Base-by-base conservation (phyloP, 2,329 filamentous ascomycete genomes). In the Fulvia fulva region DNA sequence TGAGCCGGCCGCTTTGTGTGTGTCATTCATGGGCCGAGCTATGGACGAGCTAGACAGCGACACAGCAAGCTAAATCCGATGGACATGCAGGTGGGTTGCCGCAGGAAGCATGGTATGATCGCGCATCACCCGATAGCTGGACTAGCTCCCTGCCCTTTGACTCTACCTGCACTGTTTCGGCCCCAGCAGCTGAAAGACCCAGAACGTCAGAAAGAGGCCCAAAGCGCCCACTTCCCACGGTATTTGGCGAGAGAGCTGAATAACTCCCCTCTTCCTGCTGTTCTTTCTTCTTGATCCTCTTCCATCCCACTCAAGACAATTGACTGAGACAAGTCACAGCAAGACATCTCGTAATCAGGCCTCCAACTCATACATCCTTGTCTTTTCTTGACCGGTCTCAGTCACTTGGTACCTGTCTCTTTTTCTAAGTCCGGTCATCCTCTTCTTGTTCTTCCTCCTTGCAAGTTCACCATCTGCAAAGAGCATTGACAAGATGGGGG, bases 401-500 rank as follows among this genome's bases (percentile, higher is more conserved):
- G 22, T 28, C 47, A 50, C 23, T 26, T n/a, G 47, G 23, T 50
- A 21, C 25, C 44, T 47, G 8, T 47, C 1, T 2, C 19, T 3
- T n/a, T 41, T 41, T n/a, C 37, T 41, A n/a, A 41, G 37, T 41
- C 37, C 12, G 37, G 37, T 19, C 37, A 16, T 41, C 37, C 16
- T 41, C 37, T 41, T 41, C 37, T 41, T 19, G 37, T 41, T 4
- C 37, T 41, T 19, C 19, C 16, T 41, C 8, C 14, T n/a, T 41
- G 37, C 37, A 41, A 37, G 32, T 11, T 41, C 30, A 9, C n/a
- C 1, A 25, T 47, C 16, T 47, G 21, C 22, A 23, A 25, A 47
- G 44, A 47, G 44, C 25, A 47, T 26, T 25, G 47, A 50, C 25
- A 50, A 50, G 21, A 63, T 63, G 59, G 56, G 47, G 32, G 51